Evolutionary conservation across 768 basidiomycete genomes (phyloP), one percentile per base, ranked within the genome.

Genomic region (Coprinopsis marcescibilis): DNA sequence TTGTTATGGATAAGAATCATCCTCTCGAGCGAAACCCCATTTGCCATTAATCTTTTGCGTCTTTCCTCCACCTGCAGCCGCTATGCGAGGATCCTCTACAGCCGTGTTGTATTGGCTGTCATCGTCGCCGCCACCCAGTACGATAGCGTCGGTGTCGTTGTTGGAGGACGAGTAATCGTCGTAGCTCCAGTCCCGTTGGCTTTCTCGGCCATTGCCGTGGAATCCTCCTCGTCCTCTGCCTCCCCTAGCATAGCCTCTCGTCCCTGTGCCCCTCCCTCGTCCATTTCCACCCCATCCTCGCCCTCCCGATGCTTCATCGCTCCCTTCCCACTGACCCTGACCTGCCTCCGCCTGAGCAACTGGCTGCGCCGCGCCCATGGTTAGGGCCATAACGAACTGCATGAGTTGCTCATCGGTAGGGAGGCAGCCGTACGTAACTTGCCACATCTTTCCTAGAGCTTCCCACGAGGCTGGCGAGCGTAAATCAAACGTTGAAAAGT

Each of bases 401-500:
- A 88, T 81, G 54, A 90, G 75, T 57, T 89, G 75, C 56, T 88
- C 82, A 56, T 83, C 81, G 47, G 84, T 75, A 23, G 89, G 89
- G 54, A 69, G 40, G 56, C 76, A 73, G 33, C 86, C 84, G 62
- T 85, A 65, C 43, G 85, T 82, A 46, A 72, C 70, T 59, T 73
- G 65, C 86, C 85, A 91, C 71, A 87, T 80, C 60, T 78, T 79
- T 61, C 84, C 85, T 49, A 93, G 76, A 47, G 77, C 75, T 69
- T 84, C 80, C 90, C 90, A 93, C 61, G 85, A 82, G 43, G 76
- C 63, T 45, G 89, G 76, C 35, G 76, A 71, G 23, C 82, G 81
- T 45, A 79, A 80, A 70, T 90, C 77, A 75, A 92, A 92, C 38
- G 75, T 72, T 52, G 75, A 58, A 55, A 79, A 68, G 68, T 89